Base-by-base conservation (phyloP, 2,329 filamentous ascomycete genomes). In the Drechmeria coniospora region DNA sequence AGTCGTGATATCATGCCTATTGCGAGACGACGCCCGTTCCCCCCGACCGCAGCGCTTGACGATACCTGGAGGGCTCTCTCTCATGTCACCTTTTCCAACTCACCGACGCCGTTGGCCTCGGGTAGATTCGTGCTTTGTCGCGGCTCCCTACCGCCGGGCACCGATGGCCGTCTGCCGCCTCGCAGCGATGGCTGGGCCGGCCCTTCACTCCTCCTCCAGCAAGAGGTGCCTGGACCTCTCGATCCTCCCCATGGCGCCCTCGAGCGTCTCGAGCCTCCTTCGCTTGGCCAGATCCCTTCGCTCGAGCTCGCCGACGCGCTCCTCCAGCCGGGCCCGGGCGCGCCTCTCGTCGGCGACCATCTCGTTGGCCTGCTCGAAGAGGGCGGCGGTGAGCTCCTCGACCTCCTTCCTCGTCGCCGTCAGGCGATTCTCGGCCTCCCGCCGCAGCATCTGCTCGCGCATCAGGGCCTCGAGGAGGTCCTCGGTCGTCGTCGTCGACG, bases 361-460 rank as follows among this genome's bases (percentile, higher is more conserved):
- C 54, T 84, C 74, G 49, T 90, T 90, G 28, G 81, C 81, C 56
- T 86, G 75, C 54, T 80, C 74, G 49, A 90, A 90, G 29, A 90
- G 56, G 27, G 66, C 68, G 13, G 69, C 76, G 43, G 69, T 80
- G 37, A 90, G 58, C 53, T 90, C 81, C 53, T 87, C 81, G 13
- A 87, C 66, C 56, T 90, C 81, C 9, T 59, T 63, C 43, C 69
- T 74, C 27, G 79, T 77, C 27, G 72, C 67, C 36, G 63, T 63
- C 13, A 82, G 57, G 35, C 69, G 66, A 27, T 66, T 65, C 54
- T 90, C 81, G 2, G 80, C 80, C 28, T 72, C 68, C 21, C 65
- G 59, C 9, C 81, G 69, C 32, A 79, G 61, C 24, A 55, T 57
- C 45, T 79, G 70, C 49, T 87, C 81, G 29, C 68, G 65, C 25